Conservation (phyloP, 2,329 filamentous ascomycete species). For the Arachnomyces sp. region DNA sequence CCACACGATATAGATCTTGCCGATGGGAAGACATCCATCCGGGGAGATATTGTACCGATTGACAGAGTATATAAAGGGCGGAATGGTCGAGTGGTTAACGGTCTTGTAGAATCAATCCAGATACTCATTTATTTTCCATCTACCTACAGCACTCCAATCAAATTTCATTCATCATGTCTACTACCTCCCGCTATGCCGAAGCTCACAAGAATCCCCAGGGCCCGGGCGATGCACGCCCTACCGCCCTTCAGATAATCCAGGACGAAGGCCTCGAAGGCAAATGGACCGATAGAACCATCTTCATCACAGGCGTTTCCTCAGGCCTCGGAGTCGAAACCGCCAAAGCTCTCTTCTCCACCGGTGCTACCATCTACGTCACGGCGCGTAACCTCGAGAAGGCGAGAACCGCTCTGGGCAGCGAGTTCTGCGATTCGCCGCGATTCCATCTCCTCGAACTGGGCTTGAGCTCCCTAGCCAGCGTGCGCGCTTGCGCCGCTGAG, state of each 20-base stretch:
- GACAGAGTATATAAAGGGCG: too few relatives aligned
- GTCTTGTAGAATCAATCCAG: too few relatives aligned
- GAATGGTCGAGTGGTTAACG: too few relatives aligned
- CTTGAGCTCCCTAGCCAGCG: constrained; percentile 22
- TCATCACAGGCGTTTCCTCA: constrained; percentile 36
- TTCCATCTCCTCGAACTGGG: constrained; percentile 26
- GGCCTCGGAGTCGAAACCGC: constrained; percentile 31
- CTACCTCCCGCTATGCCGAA: constrained; percentile 15
- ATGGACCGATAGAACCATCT: constrained; percentile 21
- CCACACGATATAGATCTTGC: too few relatives aligned
- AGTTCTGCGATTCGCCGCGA: constrained; percentile 14
- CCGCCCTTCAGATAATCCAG: constrained; percentile 17
- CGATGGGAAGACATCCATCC: too few relatives aligned
- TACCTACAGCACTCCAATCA: too few relatives aligned
- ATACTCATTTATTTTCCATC: too few relatives aligned
- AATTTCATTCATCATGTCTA: not conserved
- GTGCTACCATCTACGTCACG: constrained; percentile 32
- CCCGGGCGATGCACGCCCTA: constrained; percentile 21
- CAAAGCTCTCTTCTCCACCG: constrained; percentile 28
- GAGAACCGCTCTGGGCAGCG: constrained; percentile 18
- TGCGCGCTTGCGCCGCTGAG: constrained; percentile 25
- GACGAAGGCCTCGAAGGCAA: constrained; percentile 14
- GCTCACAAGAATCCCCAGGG: constrained; percentile 16
- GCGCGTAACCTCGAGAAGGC: constrained; percentile 31
- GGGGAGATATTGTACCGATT: too few relatives aligned